These are phyloP conservation scores for Prunus mongolica DNA, from an alignment of 306 rosid genomes.

Conservation along the genomic window DNA sequence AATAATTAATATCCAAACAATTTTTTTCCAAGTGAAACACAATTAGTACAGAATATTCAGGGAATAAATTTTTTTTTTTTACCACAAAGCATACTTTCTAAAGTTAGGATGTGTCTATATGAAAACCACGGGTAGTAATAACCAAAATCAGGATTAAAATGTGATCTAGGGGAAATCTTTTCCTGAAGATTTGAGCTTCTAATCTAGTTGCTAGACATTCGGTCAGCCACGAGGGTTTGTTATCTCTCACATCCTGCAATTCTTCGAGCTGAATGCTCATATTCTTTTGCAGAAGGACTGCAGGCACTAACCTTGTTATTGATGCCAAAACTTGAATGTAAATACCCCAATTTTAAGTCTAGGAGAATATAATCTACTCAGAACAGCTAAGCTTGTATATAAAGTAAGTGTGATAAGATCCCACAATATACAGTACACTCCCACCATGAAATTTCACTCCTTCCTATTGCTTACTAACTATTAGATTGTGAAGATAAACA, in stretches of 20 bases:
- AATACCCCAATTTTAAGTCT: neutral
- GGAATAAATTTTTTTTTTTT: no score
- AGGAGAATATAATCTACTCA: neutral
- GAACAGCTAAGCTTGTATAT: neutral
- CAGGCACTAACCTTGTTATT: neutral
- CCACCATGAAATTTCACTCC: neutral
- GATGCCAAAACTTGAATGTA: neutral
- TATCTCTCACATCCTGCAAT: neutral
- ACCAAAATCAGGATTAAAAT: neutral
- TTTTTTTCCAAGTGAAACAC: neutral
- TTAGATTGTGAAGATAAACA: neutral
- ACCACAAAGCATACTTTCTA: neutral
- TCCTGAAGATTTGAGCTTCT: neutral
- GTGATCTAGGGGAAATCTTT: neutral
- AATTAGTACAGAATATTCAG: neutral
- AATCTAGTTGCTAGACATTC: neutral
- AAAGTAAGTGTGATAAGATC: neutral
- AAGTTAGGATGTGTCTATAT: neutral
- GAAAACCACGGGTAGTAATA: no score
- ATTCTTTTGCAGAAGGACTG: neutral
- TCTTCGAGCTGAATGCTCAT: neutral
- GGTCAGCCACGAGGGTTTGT: neutral
- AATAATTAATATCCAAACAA: neutral
- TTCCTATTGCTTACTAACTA: neutral
- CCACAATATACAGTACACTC: neutral